phyloP scores from a whole-genome alignment of 305 asterid genomes.

The Solanum hybrid region DNA sequence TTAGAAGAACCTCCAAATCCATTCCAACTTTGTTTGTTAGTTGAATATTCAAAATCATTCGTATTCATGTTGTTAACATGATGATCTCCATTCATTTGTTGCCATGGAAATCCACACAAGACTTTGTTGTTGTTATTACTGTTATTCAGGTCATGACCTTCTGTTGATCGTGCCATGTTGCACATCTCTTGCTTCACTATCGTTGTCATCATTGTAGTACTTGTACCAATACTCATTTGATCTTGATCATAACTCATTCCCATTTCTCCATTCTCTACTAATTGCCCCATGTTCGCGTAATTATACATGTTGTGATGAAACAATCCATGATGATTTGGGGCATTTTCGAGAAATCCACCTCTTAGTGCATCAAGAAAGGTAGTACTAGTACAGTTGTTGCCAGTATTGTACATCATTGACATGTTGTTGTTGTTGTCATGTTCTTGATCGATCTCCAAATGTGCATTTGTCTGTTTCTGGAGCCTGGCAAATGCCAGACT shows the following conservation, averaged over 20 bases:
- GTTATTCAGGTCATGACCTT: slow-evolving; percentile 12
- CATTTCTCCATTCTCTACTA: slow-evolving; percentile 25
- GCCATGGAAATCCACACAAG: slow-evolving; percentile 81
- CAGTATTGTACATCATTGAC: slow-evolving; percentile 26
- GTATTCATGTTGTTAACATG: slow-evolving; percentile 10
- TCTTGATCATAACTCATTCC: slow-evolving; percentile 23
- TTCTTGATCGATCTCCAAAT: slow-evolving; percentile 26
- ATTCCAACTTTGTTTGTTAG: slow-evolving; percentile 34
- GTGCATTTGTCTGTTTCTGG: slow-evolving; percentile 35
- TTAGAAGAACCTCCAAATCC: slow-evolving; percentile 29
- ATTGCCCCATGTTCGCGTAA: slow-evolving; percentile 24
- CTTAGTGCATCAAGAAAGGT: slow-evolving; percentile 32
- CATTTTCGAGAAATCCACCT: slow-evolving; percentile 34
- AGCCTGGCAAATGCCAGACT: slow-evolving; percentile 53
- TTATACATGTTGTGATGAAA: slow-evolving; percentile 21
- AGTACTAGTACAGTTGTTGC: not conserved
- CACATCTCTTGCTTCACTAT: slow-evolving; percentile 49
- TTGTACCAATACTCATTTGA: slow-evolving; percentile 6
- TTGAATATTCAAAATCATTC: slow-evolving; percentile 30
- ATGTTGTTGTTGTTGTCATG: slow-evolving; percentile 19
- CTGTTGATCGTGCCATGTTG: slow-evolving; percentile 10
- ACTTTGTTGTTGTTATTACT: slow-evolving; percentile 13
- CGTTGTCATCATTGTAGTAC: slow-evolving; percentile 23
- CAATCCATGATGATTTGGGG: slow-evolving; percentile 15
- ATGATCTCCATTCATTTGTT: slow-evolving; percentile 19